Evolutionary conservation across 257 asterid genomes (phyloP), one percentile per base, ranked within the genome.

Genomic region (Lycium ferocissimum): DNA sequence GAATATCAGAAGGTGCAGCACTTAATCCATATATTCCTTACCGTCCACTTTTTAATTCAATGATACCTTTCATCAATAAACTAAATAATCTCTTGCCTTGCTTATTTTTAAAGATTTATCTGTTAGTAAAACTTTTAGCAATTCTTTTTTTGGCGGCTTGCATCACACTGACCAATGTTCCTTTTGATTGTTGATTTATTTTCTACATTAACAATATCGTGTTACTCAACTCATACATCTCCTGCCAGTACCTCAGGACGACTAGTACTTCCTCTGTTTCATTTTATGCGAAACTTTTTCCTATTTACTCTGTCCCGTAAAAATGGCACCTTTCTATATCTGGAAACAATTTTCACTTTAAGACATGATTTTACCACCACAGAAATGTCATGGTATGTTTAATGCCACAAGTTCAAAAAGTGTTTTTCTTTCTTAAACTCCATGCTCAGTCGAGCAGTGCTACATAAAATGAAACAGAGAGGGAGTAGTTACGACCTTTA

Each of bases 1-100:
- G 82, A 92, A 90, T 86, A 87, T 87, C 86, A 90, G 91, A 92
- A 89, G 97, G 98, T 93, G 75, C 40, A 76, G 67, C 59, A 47
- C 86, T 78, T 76, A 40, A 51, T 76, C 65, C 63, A 76, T 76
- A 26, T 76, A 14, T 76, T 51, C 63, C 33, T 13, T 26, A 76
- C 63, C 26, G 10, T 51, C 82, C 22, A 26, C 47, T 76, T 76
- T 63, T 76, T 14, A 13, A 76, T 76, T 53, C 65, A 1, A 7
- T 76, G 63, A 3, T 53, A 26, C 35, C 82, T 51, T 76, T 76
- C 82, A 76, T 51, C 14, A 76, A 13, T 51, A 26, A 14, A 26
- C 63, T 76, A 63, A 51, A 33, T 76, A 53, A 70, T 26, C 33
- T 26, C 33, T 26, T 26, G 33, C 33, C 33, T 26, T 26, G 33